Conservation (phyloP, 2,329 filamentous ascomycete species). For the Penicillium decumbens region DNA sequence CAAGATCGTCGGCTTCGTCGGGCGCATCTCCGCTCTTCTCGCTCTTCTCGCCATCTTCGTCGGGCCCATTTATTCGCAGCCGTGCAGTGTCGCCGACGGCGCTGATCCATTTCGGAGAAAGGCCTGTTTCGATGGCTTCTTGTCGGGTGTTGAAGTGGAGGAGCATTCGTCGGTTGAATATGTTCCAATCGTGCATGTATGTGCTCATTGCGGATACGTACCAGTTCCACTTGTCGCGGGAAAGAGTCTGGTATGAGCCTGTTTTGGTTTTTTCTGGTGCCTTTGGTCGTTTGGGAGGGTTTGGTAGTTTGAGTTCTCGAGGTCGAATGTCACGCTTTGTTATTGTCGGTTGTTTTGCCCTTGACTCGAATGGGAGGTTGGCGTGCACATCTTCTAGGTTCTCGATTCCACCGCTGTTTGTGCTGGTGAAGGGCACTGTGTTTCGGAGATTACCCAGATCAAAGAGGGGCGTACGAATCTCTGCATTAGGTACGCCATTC, state of each 20-base stretch:
- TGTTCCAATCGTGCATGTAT: slow-evolving; percentile 55
- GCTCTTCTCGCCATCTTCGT: slow-evolving; percentile 15
- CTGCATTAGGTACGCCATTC: slow-evolving; percentile 5
- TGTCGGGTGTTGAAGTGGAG: slow-evolving; percentile 53
- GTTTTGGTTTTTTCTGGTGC: slow-evolving; percentile 26
- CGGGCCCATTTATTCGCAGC: slow-evolving; percentile 29
- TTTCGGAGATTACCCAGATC: slow-evolving; percentile 50
- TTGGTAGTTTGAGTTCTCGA: slow-evolving; percentile 46
- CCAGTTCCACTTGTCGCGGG: slow-evolving; percentile 46
- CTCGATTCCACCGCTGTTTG: slow-evolving; percentile 47
- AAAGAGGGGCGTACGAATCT: slow-evolving; percentile 28
- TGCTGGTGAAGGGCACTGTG: slow-evolving; percentile 47
- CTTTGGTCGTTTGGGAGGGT: slow-evolving; percentile 49
- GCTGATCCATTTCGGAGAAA: slow-evolving; percentile 49
- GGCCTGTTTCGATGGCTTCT: slow-evolving; percentile 44
- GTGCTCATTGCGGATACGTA: slow-evolving; percentile 52
- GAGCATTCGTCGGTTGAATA: slow-evolving; percentile 53
- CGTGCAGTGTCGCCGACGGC: slow-evolving; percentile 47
- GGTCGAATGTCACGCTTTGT: slow-evolving; percentile 37
- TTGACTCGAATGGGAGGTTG: slow-evolving; percentile 57
- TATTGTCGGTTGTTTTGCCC: slow-evolving; percentile 43
- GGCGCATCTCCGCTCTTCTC: slow-evolving; percentile 4
- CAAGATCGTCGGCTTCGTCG: slow-evolving; percentile 29
- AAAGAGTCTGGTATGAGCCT: slow-evolving; percentile 39
- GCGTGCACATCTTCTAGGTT: slow-evolving; percentile 52